Evolutionary conservation across 169 alveolate genomes (phyloP), one percentile per base, ranked within the genome.

Genomic region (Theileria luwenshuni): DNA sequence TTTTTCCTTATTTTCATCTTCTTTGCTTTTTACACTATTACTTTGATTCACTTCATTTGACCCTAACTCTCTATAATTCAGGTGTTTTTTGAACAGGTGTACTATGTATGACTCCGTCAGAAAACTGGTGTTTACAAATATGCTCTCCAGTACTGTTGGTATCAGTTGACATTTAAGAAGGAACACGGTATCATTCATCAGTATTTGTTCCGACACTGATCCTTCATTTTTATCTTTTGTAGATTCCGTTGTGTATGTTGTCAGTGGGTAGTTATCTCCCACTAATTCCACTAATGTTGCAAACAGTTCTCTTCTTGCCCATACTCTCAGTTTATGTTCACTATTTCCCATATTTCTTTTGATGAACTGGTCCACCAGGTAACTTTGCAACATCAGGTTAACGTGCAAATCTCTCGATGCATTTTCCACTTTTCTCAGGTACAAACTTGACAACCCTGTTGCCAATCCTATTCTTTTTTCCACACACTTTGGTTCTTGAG

Each of bases 191-290:
- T 65, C 69, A 21, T 41, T 23, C 79, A 74, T 38, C 21, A 81
- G 77, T 7, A 79, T 23, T 12, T 65, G 74, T 7, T 51, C 38
- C 10, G 84, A 63, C 23, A 54, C 45, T 27, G 65, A 23, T 3
- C 63, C 32, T 54, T 75, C 3, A 6, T 19, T 25, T 38, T 27
- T n/a, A 25, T 17, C 38, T 21, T 56, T 2, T 38, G 33, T 6
- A 35, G 7, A 51, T 1, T 51, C 28, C 28, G 61, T 30, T 28
- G 27, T 47, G 45, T 25, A 19, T 17, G 32, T 61, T 32, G 79
- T 59, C 6, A 81, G 70, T n/a, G 89, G 89, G 28, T 49, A 68
- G 68, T 23, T 1, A 42, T 81, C 89, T 58, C 89, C 89, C 0
- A 28, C 33, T n/a, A 81, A 32, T 33, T 81, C 85, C 15, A 69